Conservation (phyloP, 345 rosid species). For the Reutealis trisperma region DNA sequence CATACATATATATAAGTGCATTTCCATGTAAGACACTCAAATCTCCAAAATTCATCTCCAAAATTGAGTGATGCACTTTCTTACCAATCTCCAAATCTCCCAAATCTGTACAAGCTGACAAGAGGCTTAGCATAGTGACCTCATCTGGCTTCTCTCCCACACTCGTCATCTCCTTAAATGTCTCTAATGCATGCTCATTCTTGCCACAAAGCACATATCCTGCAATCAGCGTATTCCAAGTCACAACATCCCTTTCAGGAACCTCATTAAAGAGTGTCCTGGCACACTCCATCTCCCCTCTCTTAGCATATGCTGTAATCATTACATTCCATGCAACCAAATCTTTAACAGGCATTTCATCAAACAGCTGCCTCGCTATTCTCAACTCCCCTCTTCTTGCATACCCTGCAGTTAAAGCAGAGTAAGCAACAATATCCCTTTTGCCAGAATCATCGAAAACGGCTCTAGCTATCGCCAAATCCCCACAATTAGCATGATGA, state of each 20-base stretch:
- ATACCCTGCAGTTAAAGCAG: constrained; percentile 77
- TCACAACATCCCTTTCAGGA: constrained; percentile 61
- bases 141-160: constrained; percentile 62
- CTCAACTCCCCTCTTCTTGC: constrained; percentile 64
- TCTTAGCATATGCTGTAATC: constrained; percentile 60
- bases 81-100: constrained; percentile 62
- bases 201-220: constrained; percentile 53
- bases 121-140: constrained; percentile 61
- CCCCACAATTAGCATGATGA: constrained; percentile 69
- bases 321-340: constrained; percentile 85
- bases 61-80: constrained; percentile 46
- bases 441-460: constrained; percentile 51
- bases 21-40: constrained; percentile 48
- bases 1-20: constrained; percentile 69
- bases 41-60: constrained; percentile 34
- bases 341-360: constrained; percentile 68
- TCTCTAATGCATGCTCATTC: constrained; percentile 42
- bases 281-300: constrained; percentile 56
- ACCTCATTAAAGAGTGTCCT: constrained; percentile 58
- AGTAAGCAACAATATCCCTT: constrained; percentile 69
- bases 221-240: constrained; percentile 73
- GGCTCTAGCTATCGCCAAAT: constrained; percentile 49
- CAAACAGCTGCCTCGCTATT: constrained; percentile 51
- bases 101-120: constrained; percentile 61
- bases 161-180: constrained; percentile 71